Conservation (phyloP, 2,329 filamentous ascomycete species). For the Teratosphaeria pseudoeucalypti region DNA sequence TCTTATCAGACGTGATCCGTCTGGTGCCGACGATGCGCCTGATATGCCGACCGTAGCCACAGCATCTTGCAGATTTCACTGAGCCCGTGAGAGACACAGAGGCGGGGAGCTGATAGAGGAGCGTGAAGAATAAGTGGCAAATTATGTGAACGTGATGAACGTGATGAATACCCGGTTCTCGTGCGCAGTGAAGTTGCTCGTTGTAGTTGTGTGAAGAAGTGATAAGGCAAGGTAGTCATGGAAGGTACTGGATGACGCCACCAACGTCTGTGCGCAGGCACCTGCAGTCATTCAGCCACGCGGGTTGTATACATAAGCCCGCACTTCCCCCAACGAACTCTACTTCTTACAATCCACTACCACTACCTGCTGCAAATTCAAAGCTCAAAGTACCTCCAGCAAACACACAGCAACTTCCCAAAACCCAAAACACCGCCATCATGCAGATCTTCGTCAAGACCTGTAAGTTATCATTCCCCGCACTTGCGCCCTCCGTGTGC, state of each 20-base stretch:
- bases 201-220: too few relatives aligned
- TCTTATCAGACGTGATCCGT: not conserved
- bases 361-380: too few relatives aligned
- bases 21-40: not conserved
- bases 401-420: not conserved
- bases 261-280: not conserved
- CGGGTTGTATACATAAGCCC: not conserved
- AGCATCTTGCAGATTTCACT: not conserved
- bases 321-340: not conserved
- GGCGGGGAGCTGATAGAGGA: not conserved
- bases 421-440: not conserved
- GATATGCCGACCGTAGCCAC: not conserved
- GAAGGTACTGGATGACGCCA: not conserved
- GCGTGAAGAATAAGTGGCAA: not conserved
- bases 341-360: not conserved
- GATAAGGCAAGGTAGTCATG: not conserved
- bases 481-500: conserved; percentile 11
- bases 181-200: not conserved
- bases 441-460: conserved; percentile 99
- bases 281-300: not conserved
- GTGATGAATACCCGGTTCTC: not conserved
- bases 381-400: not conserved
- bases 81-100: not conserved
- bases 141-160: not conserved
- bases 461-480: conserved; percentile 49